Evolutionary conservation across 495 filamentous ascomycete genomes (phyloP).

Genomic region (Oidiodendron maius): DNA sequence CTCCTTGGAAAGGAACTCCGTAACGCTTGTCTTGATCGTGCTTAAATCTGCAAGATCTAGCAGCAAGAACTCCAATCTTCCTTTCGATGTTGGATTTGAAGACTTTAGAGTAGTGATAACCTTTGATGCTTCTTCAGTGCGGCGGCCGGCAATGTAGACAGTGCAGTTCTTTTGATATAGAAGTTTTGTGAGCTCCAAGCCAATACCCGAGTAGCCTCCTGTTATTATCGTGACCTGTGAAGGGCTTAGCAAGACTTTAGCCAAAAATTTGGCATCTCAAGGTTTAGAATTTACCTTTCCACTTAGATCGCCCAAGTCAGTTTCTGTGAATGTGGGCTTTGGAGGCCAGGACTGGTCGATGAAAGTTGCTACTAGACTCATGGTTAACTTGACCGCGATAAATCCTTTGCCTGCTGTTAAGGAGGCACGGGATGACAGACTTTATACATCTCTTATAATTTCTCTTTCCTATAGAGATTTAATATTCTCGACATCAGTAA

Average conservation of each 20-base stretch:
- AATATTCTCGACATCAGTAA: too few species aligned
- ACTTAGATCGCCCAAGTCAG: constrained; percentile 13
- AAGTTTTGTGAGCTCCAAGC: constrained; percentile 55
- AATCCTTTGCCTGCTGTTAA: too few species aligned
- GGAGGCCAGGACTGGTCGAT: constrained; percentile 18
- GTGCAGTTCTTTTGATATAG: constrained; percentile 52
- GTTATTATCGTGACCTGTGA: background rate
- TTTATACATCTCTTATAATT: too few species aligned
- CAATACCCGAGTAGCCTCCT: background rate
- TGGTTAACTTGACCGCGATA: too few species aligned
- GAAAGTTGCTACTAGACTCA: too few species aligned
- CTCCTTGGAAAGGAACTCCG: constrained; percentile 31
- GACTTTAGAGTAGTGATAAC: constrained; percentile 43
- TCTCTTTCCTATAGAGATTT: too few species aligned
- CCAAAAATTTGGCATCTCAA: background rate
- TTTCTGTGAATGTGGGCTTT: constrained; percentile 17
- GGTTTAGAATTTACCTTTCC: constrained; percentile 23
- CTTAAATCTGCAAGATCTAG: constrained; percentile 37
- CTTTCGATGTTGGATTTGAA: constrained; percentile 15
- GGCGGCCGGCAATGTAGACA: constrained; percentile 61
- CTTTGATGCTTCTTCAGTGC: constrained; percentile 40
- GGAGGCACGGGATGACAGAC: too few species aligned
- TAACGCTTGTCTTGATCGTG: constrained; percentile 27
- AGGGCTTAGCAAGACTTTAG: background rate
- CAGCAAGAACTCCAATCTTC: constrained; percentile 34